Percentiles rank a stretch among this genome's conserved stretches.
Conservation (phyloP, 1,139 yeast species). For the Kurtzmaniella quercitrusa region DNA sequence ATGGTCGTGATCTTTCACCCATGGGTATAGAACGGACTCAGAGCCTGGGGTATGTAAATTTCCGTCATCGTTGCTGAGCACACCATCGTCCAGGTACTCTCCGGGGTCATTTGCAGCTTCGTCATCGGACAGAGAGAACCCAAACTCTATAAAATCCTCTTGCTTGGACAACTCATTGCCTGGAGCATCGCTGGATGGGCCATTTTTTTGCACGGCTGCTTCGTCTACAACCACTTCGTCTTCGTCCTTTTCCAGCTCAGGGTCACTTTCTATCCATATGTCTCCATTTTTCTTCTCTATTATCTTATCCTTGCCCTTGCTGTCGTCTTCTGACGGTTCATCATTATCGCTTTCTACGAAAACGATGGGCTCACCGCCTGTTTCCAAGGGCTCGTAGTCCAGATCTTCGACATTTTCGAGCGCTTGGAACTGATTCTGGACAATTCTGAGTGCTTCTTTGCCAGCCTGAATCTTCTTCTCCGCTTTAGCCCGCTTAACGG, state of each 20-base stretch:
- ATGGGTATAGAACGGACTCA: constrained; percentile 53
- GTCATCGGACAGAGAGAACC: constrained; percentile 43
- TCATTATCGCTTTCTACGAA: constrained; percentile 23
- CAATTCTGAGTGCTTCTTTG: background rate
- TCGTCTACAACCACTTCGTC: background rate
- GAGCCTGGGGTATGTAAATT: constrained; percentile 11
- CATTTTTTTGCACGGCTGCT: background rate
- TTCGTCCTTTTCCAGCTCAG: constrained; percentile 12
- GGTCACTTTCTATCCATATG: constrained; percentile 36
- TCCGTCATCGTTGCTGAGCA: constrained; percentile 35
- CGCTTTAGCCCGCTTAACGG: background rate
- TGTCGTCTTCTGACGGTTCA: constrained; percentile 10
- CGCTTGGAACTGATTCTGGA: constrained; percentile 16
- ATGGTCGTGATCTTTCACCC: constrained; percentile 77
- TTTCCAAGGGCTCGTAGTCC: constrained; percentile 11
- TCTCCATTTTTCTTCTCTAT: constrained; percentile 14
- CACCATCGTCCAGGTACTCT: constrained; percentile 33
- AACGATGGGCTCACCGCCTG: constrained; percentile 17
- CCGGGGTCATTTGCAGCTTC: constrained; percentile 28
- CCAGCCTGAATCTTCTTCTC: background rate
- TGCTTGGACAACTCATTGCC: constrained; percentile 41
- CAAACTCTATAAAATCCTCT: constrained; percentile 60
- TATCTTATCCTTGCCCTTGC: background rate
- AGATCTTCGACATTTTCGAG: constrained; percentile 21
- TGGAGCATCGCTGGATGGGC: background rate